Evolutionary conservation across 352 stramenopile species (phyloP), one percentile per base, ranked within the genome.

Genomic region (Detonula confervacea): DNA sequence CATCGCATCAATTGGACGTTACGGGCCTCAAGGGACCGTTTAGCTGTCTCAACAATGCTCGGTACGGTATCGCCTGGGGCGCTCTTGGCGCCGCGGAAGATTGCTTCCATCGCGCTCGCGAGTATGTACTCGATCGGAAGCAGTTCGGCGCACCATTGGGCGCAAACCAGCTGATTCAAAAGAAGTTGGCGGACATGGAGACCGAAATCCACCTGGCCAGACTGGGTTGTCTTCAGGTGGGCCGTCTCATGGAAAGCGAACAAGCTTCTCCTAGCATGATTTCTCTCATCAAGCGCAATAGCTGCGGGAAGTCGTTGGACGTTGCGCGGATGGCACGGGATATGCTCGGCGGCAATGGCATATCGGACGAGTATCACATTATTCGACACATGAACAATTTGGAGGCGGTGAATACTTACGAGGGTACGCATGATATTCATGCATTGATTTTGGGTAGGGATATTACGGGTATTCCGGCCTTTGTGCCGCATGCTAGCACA

Each of bases 331-430:
- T 54, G 18, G 77, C 80, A 18, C 91, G 97, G 61, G 97, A 99
- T 89, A 98, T 99, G 96, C 90, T 99, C 35, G 97, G 97, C 44
- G 97, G 96, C 62, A 99, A 99, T 86, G 97, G 97, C 25, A 96
- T 99, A 65, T 98, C 95, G 63, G 97, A 99, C 84, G 97, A 99
- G 82, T 99, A 99, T 90, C 96, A 99, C 83, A 90, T 99, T 64
- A 98, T 99, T 75, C 95, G 97, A 51, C 97, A 99, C 81, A 84
- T 97, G 27, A 96, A 98, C 80, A 99, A 99, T 77, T 89, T 99
- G 44, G 97, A 99, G 86, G 96, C 97, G 20, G 97, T 99, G 33
- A 99, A 99, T 90, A 99, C 97, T 18, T 99, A 99, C 89, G 97
- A 99, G 88, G 97, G 97, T 55, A 99, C 97, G 24, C 97, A 99